Evolutionary conservation across 345 rosid genomes (phyloP), one percentile per base, ranked within the genome.

Genomic region (Lepidium sativum): DNA sequence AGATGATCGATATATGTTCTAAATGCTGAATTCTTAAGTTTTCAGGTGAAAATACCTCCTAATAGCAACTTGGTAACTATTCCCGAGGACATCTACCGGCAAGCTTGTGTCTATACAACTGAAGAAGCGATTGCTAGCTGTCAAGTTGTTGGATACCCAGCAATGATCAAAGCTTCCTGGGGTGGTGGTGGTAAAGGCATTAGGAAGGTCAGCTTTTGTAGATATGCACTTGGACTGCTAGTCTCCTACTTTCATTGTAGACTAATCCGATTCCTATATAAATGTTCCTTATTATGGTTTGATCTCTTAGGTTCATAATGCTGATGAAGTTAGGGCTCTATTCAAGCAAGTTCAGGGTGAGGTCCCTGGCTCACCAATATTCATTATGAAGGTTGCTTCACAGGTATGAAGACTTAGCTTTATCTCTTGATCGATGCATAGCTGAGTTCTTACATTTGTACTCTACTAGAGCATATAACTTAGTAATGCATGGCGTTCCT

Each of bases 161-260:
- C 99, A 75, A 95, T 95, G 99, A 95, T 91, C 80, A 95, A 95
- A 87, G 99, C 99, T 44, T 95, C 99, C 1, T 95, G 99, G 99
- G 99, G 99, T 61, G 99, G 99, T 33, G 99, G 99, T 35, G 99
- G 99, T 70, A 91, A 95, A 85, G 99, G 99, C 64, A 95, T 95
- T 71, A 84, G 99, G 81, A 95, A 95, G 99, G 99, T 95, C 53
- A 56, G 79, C 65, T 33, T 63, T 72, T 44, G 73, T 44, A 31
- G 47, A 54, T 39, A 31, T 47, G 39, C 47, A 37, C 45, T 73
- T 54, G 37, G 63, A 60, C 17, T 67, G 2, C 8, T 17, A 52
- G 37, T 60, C 32, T 43, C 9, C 50, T 53, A 9, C 38, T 39
- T 61, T 44, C 17, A 54, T 39, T 40, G 29, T 48, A 40, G 45